A percentile compares a stretch with the other conserved stretches of the same genome.
Evolutionary conservation across 2,329 filamentous ascomycete genomes (phyloP).

Genomic region (Ophiostoma fasciatum): DNA sequence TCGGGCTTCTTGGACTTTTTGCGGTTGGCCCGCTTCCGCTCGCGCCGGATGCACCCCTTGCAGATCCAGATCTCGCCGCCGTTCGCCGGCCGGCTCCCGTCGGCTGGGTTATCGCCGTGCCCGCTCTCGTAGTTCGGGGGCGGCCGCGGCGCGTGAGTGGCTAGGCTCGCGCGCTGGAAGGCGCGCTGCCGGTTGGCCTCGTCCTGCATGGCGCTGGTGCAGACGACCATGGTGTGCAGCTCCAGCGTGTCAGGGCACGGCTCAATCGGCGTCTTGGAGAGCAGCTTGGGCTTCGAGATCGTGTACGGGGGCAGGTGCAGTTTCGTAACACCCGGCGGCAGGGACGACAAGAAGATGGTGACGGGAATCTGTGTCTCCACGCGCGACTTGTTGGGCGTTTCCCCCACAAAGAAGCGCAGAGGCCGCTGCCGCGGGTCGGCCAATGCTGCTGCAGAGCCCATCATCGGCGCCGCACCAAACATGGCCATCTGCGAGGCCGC

Average conservation of each 20-base stretch:
- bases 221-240: conserved; percentile 69
- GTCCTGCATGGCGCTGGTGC: conserved; percentile 80
- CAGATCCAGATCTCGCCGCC: conserved; percentile 94
- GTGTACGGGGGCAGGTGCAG: conserved; percentile 79
- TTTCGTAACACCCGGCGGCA: conserved; percentile 62
- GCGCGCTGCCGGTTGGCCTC: conserved; percentile 51
- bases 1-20: conserved; percentile 92
- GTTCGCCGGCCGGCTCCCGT: conserved; percentile 61
- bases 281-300: conserved; percentile 85
- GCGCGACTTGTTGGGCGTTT: conserved; percentile 66
- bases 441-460: not conserved
- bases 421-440: conserved; percentile 3
- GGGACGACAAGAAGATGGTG: conserved; percentile 59
- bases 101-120: conserved; percentile 46
- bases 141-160: conserved; percentile 19
- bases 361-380: conserved; percentile 96
- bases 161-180: conserved; percentile 39
- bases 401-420: conserved; percentile 28
- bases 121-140: conserved; percentile 28
- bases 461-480: conserved; percentile 3
- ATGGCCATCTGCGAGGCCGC: conserved; percentile 6
- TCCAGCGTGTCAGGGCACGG: conserved; percentile 62
- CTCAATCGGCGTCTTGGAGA: conserved; percentile 55
- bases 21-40: conserved; percentile 76
- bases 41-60: conserved; percentile 75